Conservation (phyloP, 805 yeast genomes). For the Suhomyces canberraensis region DNA sequence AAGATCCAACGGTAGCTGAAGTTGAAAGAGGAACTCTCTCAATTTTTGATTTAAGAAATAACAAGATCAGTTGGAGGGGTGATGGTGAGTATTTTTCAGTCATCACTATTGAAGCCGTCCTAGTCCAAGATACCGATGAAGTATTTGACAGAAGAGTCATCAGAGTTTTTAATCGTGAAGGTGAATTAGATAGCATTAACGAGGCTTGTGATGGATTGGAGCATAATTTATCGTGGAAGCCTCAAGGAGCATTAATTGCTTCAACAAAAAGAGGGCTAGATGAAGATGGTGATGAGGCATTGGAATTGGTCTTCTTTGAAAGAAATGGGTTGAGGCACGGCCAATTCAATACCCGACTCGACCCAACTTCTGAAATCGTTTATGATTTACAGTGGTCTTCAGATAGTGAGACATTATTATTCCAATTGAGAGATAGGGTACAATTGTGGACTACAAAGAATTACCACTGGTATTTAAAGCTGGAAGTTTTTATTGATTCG, state of each 20-base stretch:
- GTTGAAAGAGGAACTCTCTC: conserved; percentile 68
- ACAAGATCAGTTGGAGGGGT: conserved; percentile 86
- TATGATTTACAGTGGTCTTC: conserved; percentile 71
- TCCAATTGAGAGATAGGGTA: conserved; percentile 58
- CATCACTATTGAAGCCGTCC: conserved; percentile 54
- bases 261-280: conserved; percentile 66
- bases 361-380: conserved; percentile 45
- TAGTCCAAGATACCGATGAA: conserved; percentile 38
- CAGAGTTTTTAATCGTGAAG: conserved; percentile 79
- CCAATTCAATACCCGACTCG: conserved; percentile 67
- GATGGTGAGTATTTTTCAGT: conserved; percentile 84
- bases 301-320: conserved; percentile 77
- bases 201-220: conserved; percentile 88
- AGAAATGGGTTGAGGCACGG: conserved; percentile 91
- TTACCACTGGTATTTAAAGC: conserved; percentile 94
- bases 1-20: conserved; percentile 86
- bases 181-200: conserved; percentile 72
- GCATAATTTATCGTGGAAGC: conserved; percentile 77
- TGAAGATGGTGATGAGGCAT: conserved; percentile 45
- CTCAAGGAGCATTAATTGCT: conserved; percentile 85
- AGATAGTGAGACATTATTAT: conserved; percentile 73
- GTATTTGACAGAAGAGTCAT: conserved; percentile 63
- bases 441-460: conserved; percentile 90
- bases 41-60: conserved; percentile 46
- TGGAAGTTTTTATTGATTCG: conserved; percentile 49